Conservation (phyloP, 805 yeast species). For the Jamesozyma piceae region DNA sequence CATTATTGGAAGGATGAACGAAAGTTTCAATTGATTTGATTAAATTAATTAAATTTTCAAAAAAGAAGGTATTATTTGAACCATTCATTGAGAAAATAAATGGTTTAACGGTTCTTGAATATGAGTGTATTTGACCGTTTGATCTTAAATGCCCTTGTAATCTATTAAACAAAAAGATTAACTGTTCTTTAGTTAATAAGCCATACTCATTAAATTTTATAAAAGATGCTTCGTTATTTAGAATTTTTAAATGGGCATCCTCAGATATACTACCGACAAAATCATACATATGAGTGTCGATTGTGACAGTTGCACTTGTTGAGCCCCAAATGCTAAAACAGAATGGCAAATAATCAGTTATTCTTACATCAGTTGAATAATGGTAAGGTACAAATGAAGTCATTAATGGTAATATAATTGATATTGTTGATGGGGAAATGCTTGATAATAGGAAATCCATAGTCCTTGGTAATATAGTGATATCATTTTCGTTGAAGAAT, state of each 20-base stretch:
- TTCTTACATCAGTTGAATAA: constrained; percentile 28
- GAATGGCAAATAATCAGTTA: constrained; percentile 51
- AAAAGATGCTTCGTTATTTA: constrained; percentile 12
- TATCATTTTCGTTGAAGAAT: constrained; percentile 41
- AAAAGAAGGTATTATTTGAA: constrained; percentile 35
- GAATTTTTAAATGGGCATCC: constrained; percentile 31
- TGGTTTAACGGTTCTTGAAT: constrained; percentile 41
- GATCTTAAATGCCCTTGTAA: constrained; percentile 35
- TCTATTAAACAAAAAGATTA: constrained; percentile 49
- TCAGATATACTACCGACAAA: constrained; percentile 54
- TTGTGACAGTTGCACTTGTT: constrained; percentile 37
- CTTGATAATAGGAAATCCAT: constrained; percentile 43
- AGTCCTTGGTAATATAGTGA: constrained; percentile 34
- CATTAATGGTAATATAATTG: constrained; percentile 44
- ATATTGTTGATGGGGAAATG: constrained; percentile 45
- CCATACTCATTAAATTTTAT: constrained; percentile 54
- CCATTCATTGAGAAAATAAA: constrained; percentile 54
- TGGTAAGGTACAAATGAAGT: constrained; percentile 44
- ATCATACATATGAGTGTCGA: constrained; percentile 58
- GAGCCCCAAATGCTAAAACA: constrained; percentile 67
- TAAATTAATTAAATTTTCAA: constrained; percentile 45
- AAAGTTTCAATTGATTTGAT: constrained; percentile 66
- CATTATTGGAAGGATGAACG: constrained; percentile 85
- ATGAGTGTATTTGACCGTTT: constrained; percentile 34
- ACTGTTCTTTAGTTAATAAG: constrained; percentile 54